Evolutionary conservation across 1,284 basidiomycete genomes (phyloP), one percentile per base, ranked within the genome.

Genomic region (Meripilus lineatus): DNA sequence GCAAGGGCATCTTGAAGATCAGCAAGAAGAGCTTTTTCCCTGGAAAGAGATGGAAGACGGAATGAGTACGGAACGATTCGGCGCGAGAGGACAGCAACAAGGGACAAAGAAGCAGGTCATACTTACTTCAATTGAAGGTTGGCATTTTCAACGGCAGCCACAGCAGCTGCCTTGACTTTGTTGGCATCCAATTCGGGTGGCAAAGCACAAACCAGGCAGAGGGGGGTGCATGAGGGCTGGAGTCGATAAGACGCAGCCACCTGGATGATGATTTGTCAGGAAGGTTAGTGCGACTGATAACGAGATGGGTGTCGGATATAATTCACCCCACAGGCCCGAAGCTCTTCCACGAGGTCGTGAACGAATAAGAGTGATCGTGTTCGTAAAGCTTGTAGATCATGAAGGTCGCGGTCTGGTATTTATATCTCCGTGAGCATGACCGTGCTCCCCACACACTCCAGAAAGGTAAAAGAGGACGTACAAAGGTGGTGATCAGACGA

Each of bases 351-450:
- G 30, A 85, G 65, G 49, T 78, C 71, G 55, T 85, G 83, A 32
- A 85, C 71, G 60, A 84, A 80, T 23, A 75, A 52, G n/a, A 86
- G 68, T 32, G 77, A 76, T 38, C 79, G 74, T 33, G 79, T 72
- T 32, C 78, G 70, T 52, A 86, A 60, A 56, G 85, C 72, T 52
- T 82, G 66, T 54, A 87, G 68, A 68, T 88, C 75, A 61, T 87
- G 68, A 42, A 88, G 67, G 59, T 84, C 81, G 50, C 74, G 59
- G 55, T 71, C 82, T 84, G 33, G 4, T 18, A 4, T 14, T 20
- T 15, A 20, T 38, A 21, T 20, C 11, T 38, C 21, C 15, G 15
- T 23, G 21, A 34, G 18, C 25, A 41, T 44, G 13, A 22, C 36
- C 47, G 5, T 42, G 35, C 10, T 42, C n/a, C 21, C 38, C n/a